Evolutionary conservation across 108 stramenopile genomes (phyloP), one percentile per base, ranked within the genome.

Genomic region (Aureococcus anophagefferens): DNA sequence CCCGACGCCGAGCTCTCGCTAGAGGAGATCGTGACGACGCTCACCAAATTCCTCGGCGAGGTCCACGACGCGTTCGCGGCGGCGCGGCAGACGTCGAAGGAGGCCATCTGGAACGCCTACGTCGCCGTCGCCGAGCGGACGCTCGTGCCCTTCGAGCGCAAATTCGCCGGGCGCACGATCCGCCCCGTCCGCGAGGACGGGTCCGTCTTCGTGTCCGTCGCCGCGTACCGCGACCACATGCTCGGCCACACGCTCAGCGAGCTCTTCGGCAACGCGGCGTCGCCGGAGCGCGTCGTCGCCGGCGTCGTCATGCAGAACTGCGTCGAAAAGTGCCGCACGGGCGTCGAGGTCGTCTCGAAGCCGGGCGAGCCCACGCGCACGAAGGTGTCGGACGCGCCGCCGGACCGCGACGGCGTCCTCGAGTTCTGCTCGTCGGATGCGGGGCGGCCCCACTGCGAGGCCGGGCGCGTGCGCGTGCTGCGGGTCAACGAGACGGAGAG

Each of bases 221-320:
- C 90, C 16, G 84, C 91, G 44, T 96, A 91, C 75, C 87, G 96
- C 35, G 96, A 96, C 70, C 85, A 91, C 69, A 74, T 88, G 30
- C 85, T 91, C 68, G 81, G 83, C 9, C 81, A 87, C 44, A 96
- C 96, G 18, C 73, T 96, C 7, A 79, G 76, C 3, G 82, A 82
- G 62, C 90, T 92, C 28, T 96, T 86, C 82, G 76, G 79, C 30
- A 83, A 88, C 63, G 91, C 91, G 18, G 68, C 79, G 31, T 5
- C 84, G 72, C 96, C 96, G 16, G 87, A 94, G 28, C 74, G 79
- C 51, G 67, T 96, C 45, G 92, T 83, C 70, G 86, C 95, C 30
- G 94, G 93, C 31, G 82, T 90, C 14, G 89, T 95, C 21, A 79
- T 89, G 34, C 94, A 96, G 84, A 97, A 97, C 74, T 97, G 96